phyloP scores from a whole-genome alignment of 805 yeast species.

The Wickerhamiella azyma region DNA sequence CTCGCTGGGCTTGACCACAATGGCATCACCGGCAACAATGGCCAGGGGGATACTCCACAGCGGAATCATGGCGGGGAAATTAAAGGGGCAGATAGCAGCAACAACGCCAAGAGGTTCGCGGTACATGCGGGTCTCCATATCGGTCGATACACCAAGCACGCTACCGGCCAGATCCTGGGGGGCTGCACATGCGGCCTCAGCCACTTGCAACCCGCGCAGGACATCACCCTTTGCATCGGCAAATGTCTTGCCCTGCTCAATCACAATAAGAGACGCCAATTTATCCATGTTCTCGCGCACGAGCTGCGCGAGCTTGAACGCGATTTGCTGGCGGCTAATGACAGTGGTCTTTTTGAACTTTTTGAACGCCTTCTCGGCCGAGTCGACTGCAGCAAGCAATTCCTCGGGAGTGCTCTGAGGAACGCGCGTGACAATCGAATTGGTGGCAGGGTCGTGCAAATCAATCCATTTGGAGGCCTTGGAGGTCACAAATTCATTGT shows the following conservation, averaged over 20 bases:
- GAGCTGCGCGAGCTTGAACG: conserved; percentile 53
- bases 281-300: conserved; percentile 54
- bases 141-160: conserved; percentile 51
- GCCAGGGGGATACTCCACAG: conserved; percentile 52
- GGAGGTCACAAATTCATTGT: conserved; percentile 39
- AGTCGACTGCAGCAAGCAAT: conserved; percentile 47
- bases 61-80: conserved; percentile 77
- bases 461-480: conserved; percentile 48
- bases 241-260: conserved; percentile 67
- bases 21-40: conserved; percentile 60
- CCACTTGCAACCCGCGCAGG: conserved; percentile 62
- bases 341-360: conserved; percentile 40
- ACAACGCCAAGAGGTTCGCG: conserved; percentile 60
- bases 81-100: conserved; percentile 68
- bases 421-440: conserved; percentile 48
- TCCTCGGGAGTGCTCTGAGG: conserved; percentile 62
- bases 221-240: conserved; percentile 67
- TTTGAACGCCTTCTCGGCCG: conserved; percentile 51
- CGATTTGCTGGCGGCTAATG: conserved; percentile 44
- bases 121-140: conserved; percentile 67
- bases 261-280: conserved; percentile 47
- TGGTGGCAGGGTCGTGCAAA: conserved; percentile 64
- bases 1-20: conserved; percentile 57
- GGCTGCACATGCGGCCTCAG: conserved; percentile 57
- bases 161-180: conserved; percentile 49